Evolutionary conservation across 2,329 filamentous ascomycete species (phyloP).

Genomic region (Truncatella angustata): DNA sequence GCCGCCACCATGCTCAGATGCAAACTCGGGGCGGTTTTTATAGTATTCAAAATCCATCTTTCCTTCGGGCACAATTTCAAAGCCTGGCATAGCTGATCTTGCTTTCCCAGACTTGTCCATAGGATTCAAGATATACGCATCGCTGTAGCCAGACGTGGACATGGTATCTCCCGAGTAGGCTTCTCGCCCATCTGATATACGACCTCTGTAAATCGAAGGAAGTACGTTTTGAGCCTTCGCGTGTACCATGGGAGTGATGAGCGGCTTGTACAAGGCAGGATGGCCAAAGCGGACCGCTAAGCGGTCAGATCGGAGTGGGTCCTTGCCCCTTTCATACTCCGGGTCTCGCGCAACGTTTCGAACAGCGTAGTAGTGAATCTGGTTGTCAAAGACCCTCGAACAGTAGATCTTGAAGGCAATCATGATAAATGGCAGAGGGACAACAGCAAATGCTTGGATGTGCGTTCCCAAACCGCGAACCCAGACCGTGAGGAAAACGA

Average conservation of each 20-base stretch:
- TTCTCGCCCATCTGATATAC: conserved; percentile 66
- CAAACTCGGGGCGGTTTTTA: conserved; percentile 87
- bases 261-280: conserved; percentile 81
- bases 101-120: conserved; percentile 63
- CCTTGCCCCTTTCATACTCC: conserved; percentile 47
- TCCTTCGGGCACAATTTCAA: conserved; percentile 85
- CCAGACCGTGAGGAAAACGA: conserved; percentile 75
- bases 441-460: conserved; percentile 61
- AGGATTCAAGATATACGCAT: conserved; percentile 75
- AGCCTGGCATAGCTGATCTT: conserved; percentile 59
- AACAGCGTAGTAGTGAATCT: conserved; percentile 78
- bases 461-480: conserved; percentile 63
- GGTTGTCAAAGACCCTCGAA: conserved; percentile 69
- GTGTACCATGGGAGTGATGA: conserved; percentile 95
- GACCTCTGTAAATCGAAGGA: conserved; percentile 80
- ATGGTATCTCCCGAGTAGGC: conserved; percentile 53
- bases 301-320: conserved; percentile 59
- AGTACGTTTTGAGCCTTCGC: conserved; percentile 85
- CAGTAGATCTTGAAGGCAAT: conserved; percentile 87
- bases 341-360: conserved; percentile 50
- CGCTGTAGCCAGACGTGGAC: conserved; percentile 72
- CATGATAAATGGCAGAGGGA: conserved; percentile 76
- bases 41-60: conserved; percentile 89
- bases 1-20: conserved; percentile 80
- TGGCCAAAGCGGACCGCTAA: conserved; percentile 82